Evolutionary conservation across 1,284 basidiomycete species (phyloP), one percentile per base, ranked within the genome.

Genomic region (Caloboletus inedulis): DNA sequence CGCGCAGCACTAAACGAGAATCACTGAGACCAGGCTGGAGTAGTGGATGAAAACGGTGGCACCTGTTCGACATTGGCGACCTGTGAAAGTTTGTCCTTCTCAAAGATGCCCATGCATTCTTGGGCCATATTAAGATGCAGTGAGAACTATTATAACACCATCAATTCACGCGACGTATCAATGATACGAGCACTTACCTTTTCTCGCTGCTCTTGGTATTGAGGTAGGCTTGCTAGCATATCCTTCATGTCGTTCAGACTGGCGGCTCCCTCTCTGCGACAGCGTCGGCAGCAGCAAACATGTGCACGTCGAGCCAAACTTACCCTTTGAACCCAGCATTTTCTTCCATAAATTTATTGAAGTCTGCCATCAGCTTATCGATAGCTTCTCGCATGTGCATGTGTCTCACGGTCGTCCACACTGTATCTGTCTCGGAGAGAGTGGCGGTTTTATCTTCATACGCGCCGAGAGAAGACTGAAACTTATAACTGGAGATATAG

Each of bases 331-430:
- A 97, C 0, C 92, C 94, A 2, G 91, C 92, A 66, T 98, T 91
- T 62, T 98, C 94, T 62, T 89, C 85, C 63, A 95, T 79, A 66
- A 98, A 98, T 66, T 87, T 84, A 68, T 93, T 93, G 73, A 99
- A 98, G 72, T 98, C 93, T 12, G 80, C 81, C 83, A 97, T 95
- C 52, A 99, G 80, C 69, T 93, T 94, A 74, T 98, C 94, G 63
- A 98, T 96, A 4, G 94, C 92, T 73, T 99, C 97, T 52, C 92
- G 88, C 90, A 99, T 98, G 72, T 99, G 96, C 80, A 98, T 84
- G 70, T 99, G 97, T 49, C 95, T 86, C 46, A 98, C 84, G 37
- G 87, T 86, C 21, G 86, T 87, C 94, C 95, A 99, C 4, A 98
- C 88, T 42, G 81, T 81, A 69, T 99, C 96, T 2, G 82, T 74